Conservation (phyloP, 2,329 filamentous ascomycete species). For the Diaporthe ampelina region DNA sequence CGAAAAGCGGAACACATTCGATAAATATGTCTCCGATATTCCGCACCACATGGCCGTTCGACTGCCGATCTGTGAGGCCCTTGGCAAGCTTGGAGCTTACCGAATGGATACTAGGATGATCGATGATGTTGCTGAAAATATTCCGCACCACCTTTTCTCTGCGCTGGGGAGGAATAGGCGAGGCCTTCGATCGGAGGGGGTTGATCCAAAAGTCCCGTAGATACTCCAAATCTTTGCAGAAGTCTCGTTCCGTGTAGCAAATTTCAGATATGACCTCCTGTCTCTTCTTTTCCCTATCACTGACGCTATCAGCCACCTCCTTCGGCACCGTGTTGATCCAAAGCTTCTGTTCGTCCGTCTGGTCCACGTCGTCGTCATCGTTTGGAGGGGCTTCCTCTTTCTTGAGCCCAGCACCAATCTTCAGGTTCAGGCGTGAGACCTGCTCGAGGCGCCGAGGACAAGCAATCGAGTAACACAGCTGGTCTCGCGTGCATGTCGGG, state of each 20-base stretch:
- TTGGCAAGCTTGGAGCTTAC: slow-evolving; percentile 93
- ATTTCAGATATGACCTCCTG: slow-evolving; percentile 98
- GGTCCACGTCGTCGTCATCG: slow-evolving; percentile 81
- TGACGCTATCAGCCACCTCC: slow-evolving; percentile 90
- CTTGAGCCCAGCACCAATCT: slow-evolving; percentile 89
- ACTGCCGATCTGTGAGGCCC: slow-evolving; percentile 89
- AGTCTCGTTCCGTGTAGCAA: slow-evolving; percentile 98
- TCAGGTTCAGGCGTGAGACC: slow-evolving; percentile 92
- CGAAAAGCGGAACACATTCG: slow-evolving; percentile 91
- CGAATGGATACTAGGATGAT: slow-evolving; percentile 82
- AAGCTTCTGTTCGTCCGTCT: slow-evolving; percentile 95
- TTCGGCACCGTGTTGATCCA: slow-evolving; percentile 99
- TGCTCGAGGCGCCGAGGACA: slow-evolving; percentile 95
- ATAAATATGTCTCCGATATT: slow-evolving; percentile 95
- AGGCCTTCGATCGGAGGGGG: slow-evolving; percentile 84
- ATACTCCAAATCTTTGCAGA: slow-evolving; percentile 98
- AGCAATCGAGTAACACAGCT: slow-evolving; percentile 97
- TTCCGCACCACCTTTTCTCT: slow-evolving; percentile 92
- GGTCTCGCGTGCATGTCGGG: slow-evolving; percentile 94
- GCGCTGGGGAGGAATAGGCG: slow-evolving; percentile 89
- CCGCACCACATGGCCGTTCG: slow-evolving; percentile 88
- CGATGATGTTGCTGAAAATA: slow-evolving; percentile 96
- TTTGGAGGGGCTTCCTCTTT: slow-evolving; percentile 71
- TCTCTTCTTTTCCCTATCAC: slow-evolving; percentile 94
- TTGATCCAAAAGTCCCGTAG: slow-evolving; percentile 98